Evolutionary conservation across 2,329 filamentous ascomycete genomes (phyloP).

Genomic region (Aspergillus sp.): DNA sequence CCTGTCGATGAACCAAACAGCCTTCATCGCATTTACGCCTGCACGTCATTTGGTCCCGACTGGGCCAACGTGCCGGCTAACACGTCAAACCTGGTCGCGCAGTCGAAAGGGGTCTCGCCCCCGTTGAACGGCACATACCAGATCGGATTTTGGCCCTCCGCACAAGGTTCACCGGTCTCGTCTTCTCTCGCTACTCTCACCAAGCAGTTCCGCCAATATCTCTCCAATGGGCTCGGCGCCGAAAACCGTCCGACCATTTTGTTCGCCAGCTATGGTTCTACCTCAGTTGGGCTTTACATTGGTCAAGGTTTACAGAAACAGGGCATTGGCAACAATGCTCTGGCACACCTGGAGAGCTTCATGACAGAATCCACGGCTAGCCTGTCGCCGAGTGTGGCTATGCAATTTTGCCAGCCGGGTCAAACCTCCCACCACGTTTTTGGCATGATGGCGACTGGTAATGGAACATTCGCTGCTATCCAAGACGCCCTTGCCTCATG

Average conservation of each 20-base stretch:
- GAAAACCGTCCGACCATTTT: neutral
- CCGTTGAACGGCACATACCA: slow-evolving; percentile 1
- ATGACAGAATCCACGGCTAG: neutral
- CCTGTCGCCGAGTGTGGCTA: neutral
- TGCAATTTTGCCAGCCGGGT: slow-evolving; percentile 2
- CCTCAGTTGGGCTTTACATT: slow-evolving; percentile 4
- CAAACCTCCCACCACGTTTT: neutral
- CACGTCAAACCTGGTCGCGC: neutral
- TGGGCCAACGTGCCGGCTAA: neutral
- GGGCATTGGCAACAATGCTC: neutral
- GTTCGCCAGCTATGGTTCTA: slow-evolving; percentile 3
- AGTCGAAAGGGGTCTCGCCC: neutral
- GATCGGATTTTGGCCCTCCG: slow-evolving; percentile 5
- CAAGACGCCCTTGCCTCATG: neutral
- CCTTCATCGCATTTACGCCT: slow-evolving; percentile 1
- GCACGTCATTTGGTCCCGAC: neutral
- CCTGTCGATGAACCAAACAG: neutral
- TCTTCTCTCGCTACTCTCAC: neutral
- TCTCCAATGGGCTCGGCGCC: neutral
- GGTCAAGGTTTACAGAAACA: neutral
- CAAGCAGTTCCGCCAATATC: slow-evolving; percentile 7
- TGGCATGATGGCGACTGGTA: neutral
- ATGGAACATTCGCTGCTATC: slow-evolving; percentile 1
- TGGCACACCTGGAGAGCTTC: neutral
- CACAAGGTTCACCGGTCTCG: neutral